Conservation (phyloP, 202 grass and related monocot species). For the Schoenoplectus tabernaemontani region DNA sequence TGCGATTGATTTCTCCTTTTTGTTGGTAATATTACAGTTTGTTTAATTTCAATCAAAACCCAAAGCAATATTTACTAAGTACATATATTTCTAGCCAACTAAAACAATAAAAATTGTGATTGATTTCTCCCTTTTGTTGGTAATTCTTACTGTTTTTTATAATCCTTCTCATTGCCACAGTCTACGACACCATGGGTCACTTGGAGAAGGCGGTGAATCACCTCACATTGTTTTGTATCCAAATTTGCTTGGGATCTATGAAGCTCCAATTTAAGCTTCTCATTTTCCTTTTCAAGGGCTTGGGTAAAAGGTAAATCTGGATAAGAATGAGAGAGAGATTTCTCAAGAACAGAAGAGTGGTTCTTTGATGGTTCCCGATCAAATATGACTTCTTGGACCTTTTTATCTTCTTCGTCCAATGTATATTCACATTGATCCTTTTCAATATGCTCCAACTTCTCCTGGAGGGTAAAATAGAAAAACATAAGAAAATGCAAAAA, state of each 20-base stretch:
- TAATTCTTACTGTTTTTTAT: slow-evolving; percentile 37
- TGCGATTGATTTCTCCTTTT: background rate
- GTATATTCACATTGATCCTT: slow-evolving; percentile 93
- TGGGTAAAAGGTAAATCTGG: slow-evolving; percentile 76
- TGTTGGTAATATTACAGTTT: background rate
- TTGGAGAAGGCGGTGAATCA: slow-evolving; percentile 86
- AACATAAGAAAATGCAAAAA: background rate
- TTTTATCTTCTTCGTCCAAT: slow-evolving; percentile 91
- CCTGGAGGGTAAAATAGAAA: slow-evolving; percentile 32
- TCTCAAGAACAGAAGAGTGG: slow-evolving; percentile 69
- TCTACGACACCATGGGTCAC: slow-evolving; percentile 61
- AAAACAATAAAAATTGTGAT: too few species aligned
- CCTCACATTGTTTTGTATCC: slow-evolving; percentile 68
- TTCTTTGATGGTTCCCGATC: slow-evolving; percentile 59
- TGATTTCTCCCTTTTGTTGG: too few species aligned
- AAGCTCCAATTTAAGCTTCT: slow-evolving; percentile 90
- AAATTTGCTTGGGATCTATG: slow-evolving; percentile 78
- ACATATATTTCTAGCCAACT: too few species aligned
- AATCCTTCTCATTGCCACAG: slow-evolving; percentile 32
- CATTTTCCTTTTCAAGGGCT: slow-evolving; percentile 80
- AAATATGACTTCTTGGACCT: slow-evolving; percentile 76
- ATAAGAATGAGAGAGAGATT: slow-evolving; percentile 79
- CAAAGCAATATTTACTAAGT: too few species aligned
- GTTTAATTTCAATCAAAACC: background rate
- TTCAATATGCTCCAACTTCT: slow-evolving; percentile 67